Conservation (phyloP, 2,329 filamentous ascomycete species). For the Epichloe sp. region DNA sequence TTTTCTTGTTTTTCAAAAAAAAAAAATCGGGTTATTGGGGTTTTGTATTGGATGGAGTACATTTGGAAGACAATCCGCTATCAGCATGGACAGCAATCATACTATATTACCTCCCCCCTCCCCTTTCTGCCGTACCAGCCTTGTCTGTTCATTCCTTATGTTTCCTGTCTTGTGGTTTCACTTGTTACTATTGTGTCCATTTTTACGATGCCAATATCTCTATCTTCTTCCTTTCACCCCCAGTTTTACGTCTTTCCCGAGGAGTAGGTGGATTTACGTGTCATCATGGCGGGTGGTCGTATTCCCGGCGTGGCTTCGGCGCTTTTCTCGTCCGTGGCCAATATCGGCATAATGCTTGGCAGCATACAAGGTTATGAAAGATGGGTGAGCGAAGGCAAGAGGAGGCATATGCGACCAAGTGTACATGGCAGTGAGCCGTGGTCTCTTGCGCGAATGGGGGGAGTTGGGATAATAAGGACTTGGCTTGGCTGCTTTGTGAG, state of each 20-base stretch:
- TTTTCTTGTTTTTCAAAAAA: conserved; percentile 6
- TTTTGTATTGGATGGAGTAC: conserved; percentile 27
- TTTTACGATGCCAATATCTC: not conserved
- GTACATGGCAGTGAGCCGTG: not conserved
- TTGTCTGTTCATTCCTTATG: conserved; percentile 1
- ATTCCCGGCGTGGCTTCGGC: not conserved
- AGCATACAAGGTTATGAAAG: not conserved
- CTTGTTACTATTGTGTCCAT: conserved; percentile 6
- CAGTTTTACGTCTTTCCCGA: not conserved
- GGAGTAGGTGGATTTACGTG: not conserved
- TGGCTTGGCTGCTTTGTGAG: not conserved
- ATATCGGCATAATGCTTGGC: not conserved
- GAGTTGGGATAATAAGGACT: not conserved
- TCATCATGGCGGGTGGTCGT: too few relatives aligned
- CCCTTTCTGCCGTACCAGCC: conserved; percentile 11
- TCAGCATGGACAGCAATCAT: conserved; percentile 1
- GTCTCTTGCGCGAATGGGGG: not conserved
- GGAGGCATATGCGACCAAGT: not conserved
- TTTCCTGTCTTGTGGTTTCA: conserved; percentile 3
- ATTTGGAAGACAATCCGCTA: conserved; percentile 19
- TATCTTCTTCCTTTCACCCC: not conserved
- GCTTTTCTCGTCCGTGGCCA: not conserved
- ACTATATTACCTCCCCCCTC: not conserved
- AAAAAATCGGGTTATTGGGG: conserved; percentile 17
- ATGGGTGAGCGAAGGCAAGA: not conserved